Percentiles rank a stretch among this genome's conserved stretches.
These are phyloP conservation scores for Dictyophora rubrovolvata DNA, from an alignment of 768 basidiomycete species.

Conservation along the genomic window DNA sequence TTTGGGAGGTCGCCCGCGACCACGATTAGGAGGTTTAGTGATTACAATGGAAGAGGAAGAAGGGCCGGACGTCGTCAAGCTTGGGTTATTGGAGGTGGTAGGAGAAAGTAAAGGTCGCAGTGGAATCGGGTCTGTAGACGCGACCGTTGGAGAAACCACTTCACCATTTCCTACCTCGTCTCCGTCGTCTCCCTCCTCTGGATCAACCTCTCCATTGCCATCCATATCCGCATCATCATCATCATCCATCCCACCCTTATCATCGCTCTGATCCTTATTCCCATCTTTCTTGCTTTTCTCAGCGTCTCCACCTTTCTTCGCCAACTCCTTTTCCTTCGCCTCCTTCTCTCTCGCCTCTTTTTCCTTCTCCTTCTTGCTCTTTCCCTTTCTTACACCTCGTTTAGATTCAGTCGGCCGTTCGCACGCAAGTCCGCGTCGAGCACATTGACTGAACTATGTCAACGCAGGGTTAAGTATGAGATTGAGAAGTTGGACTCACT, in stretches of 20 bases:
- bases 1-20: not conserved
- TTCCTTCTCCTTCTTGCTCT: not conserved
- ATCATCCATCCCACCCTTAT: no score
- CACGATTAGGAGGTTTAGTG: not conserved
- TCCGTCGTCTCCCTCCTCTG: not conserved
- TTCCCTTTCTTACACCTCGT: constrained; percentile 49
- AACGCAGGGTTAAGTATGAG: constrained; percentile 8
- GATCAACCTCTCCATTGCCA: not conserved
- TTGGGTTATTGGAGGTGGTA: no score
- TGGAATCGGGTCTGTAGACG: no score
- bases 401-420: constrained; percentile 64
- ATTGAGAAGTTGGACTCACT: constrained; percentile 34
- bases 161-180: no score
- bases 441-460: constrained; percentile 57
- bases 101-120: no score
- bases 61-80: no score
- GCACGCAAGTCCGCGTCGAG: constrained; percentile 56
- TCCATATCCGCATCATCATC: not conserved
- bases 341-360: not conserved
- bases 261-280: not conserved
- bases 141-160: no score
- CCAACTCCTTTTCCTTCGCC: not conserved
- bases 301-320: not conserved
- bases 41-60: no score
- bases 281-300: not conserved